A percentile compares a stretch with the other conserved stretches of the same genome.
Conservation (phyloP, 2,329 filamentous ascomycete genomes). For the Cercospora janseana region DNA sequence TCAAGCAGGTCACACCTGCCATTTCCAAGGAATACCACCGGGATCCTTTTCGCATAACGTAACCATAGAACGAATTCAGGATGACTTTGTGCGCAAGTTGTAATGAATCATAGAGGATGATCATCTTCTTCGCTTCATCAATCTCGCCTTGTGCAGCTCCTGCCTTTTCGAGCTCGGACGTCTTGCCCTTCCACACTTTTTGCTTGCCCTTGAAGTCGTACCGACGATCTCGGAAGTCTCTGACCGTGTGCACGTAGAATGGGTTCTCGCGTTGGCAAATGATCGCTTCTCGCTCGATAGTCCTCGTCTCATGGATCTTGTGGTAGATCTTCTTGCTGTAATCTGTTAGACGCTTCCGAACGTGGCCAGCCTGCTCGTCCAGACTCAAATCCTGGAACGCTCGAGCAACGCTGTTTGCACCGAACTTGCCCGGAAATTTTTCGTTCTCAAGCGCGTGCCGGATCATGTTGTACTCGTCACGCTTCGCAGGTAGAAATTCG, state of each 20-base stretch:
- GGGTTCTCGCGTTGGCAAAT: slow-evolving; percentile 98
- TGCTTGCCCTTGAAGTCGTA: slow-evolving; percentile 99
- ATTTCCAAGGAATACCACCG: slow-evolving; percentile 99
- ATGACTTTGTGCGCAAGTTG: slow-evolving; percentile 99
- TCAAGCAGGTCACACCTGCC: slow-evolving; percentile 97
- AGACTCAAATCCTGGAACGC: slow-evolving; percentile 76
- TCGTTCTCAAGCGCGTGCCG: slow-evolving; percentile 87
- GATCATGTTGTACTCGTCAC: slow-evolving; percentile 99
- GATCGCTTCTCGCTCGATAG: slow-evolving; percentile 89
- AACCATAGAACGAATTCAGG: slow-evolving; percentile 97
- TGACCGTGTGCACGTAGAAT: slow-evolving; percentile 96
- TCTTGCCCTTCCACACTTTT: slow-evolving; percentile 98
- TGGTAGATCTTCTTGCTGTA: slow-evolving; percentile 99
- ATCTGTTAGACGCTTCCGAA: slow-evolving; percentile 83
- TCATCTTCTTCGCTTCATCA: slow-evolving; percentile 98
- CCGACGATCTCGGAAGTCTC: slow-evolving; percentile 90
- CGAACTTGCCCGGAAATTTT: slow-evolving; percentile 74
- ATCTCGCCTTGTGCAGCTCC: slow-evolving; percentile 75
- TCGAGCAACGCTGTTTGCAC: slow-evolving; percentile 64
- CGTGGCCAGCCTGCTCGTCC: slow-evolving; percentile 77
- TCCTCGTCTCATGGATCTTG: slow-evolving; percentile 94
- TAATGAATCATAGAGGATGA: slow-evolving; percentile 88
- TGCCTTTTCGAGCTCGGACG: slow-evolving; percentile 76
- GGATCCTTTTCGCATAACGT: slow-evolving; percentile 98
- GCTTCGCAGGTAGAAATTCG: slow-evolving; percentile 91